Conservation (phyloP, 129 eudicot species). For the Flaveria linearis region DNA sequence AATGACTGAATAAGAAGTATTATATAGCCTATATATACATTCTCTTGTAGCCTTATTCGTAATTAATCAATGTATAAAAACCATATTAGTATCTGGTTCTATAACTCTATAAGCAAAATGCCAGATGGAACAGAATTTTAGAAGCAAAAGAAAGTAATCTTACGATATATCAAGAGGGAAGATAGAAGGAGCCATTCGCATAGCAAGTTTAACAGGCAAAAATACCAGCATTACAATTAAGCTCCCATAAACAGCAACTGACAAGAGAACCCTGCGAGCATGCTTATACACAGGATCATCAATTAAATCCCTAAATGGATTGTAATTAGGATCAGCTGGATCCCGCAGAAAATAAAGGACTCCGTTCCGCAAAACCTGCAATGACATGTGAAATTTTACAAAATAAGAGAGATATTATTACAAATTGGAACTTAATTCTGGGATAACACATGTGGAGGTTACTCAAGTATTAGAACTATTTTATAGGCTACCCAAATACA, state of each 20-base stretch:
- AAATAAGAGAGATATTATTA: background rate
- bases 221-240: slow-evolving; percentile 86
- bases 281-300: slow-evolving; percentile 99
- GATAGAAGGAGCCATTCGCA: slow-evolving; percentile 81
- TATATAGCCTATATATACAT: too few relatives aligned
- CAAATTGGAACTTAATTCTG: background rate
- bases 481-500: background rate
- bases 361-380: slow-evolving; percentile 80
- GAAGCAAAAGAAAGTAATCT: slow-evolving; percentile 30
- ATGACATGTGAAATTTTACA: slow-evolving; percentile 1
- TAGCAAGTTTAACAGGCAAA: slow-evolving; percentile 93
- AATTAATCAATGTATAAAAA: too few relatives aligned
- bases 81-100: too few relatives aligned
- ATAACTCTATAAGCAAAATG: slow-evolving; percentile 6
- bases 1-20: too few relatives aligned
- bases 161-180: slow-evolving; percentile 93
- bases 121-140: slow-evolving; percentile 3
- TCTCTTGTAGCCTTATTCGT: too few relatives aligned
- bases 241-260: slow-evolving; percentile 90
- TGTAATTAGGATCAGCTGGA: slow-evolving; percentile 96
- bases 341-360: slow-evolving; percentile 91
- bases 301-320: slow-evolving; percentile 85
- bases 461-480: background rate
- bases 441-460: background rate
- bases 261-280: slow-evolving; percentile 89